A percentile compares a stretch with the other conserved stretches of the same genome.
phyloP scores from a whole-genome alignment of 768 basidiomycete species.

The Collybiopsis confluens region DNA sequence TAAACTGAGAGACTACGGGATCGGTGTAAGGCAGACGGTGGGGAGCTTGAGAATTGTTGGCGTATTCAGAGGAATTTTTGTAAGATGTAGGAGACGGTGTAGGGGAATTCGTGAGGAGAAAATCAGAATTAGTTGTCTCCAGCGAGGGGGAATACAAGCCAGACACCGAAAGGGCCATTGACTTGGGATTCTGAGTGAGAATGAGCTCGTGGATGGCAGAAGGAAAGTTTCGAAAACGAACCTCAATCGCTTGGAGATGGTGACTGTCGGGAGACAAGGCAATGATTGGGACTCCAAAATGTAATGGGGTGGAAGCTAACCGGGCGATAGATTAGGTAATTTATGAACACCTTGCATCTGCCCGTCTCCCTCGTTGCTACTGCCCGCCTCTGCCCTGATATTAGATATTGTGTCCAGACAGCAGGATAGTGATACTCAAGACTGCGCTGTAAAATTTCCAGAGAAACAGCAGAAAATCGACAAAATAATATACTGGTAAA shows the following conservation, averaged over 20 bases:
- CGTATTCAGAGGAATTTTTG: not conserved
- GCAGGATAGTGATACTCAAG: too few species aligned
- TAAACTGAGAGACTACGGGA: not conserved
- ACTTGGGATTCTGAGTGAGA: not conserved
- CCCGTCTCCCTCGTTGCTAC: too few species aligned
- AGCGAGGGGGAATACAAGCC: conserved; percentile 6
- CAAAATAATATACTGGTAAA: not conserved
- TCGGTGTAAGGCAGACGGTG: not conserved
- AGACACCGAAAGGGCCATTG: conserved; percentile 8
- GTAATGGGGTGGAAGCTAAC: too few species aligned
- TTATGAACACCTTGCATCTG: too few species aligned
- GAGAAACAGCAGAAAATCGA: not conserved
- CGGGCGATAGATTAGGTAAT: conserved; percentile 7
- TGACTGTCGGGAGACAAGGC: not conserved
- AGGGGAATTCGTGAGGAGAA: not conserved
- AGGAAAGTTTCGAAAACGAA: not conserved
- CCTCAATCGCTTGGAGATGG: not conserved
- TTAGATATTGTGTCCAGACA: too few species aligned
- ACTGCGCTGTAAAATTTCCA: too few species aligned
- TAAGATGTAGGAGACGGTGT: conserved; percentile 3
- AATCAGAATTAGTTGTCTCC: conserved; percentile 5
- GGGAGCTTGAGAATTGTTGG: not conserved
- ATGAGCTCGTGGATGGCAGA: not conserved
- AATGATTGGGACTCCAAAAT: not conserved
- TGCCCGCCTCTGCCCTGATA: too few species aligned